A percentile compares a stretch with the other conserved stretches of the same genome.
Evolutionary conservation across 768 basidiomycete species (phyloP).

Genomic region (Calvatia gigantea): DNA sequence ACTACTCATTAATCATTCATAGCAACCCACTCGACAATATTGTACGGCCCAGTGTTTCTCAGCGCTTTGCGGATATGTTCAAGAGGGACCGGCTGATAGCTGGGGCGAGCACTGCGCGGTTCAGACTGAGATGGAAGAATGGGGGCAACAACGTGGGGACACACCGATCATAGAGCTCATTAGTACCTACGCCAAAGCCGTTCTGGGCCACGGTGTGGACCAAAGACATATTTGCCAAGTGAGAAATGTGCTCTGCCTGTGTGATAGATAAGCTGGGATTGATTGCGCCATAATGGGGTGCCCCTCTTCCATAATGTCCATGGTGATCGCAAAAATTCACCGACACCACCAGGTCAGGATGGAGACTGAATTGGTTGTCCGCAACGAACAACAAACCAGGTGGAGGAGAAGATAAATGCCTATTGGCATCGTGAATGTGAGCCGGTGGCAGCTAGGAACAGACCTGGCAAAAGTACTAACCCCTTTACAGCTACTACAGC

Average conservation of each 20-base stretch:
- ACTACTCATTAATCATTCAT: not conserved
- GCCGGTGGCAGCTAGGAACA: not conserved
- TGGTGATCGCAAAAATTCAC: too few species aligned
- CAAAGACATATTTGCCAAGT: slow-evolving; percentile 23
- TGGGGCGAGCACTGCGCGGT: slow-evolving; percentile 65
- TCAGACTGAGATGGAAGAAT: not conserved
- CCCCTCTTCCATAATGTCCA: not conserved
- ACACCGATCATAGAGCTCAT: slow-evolving; percentile 76
- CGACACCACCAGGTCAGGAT: too few species aligned
- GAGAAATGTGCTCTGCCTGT: not conserved
- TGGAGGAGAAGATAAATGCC: not conserved
- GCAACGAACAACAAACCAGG: not conserved
- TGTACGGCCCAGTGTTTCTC: slow-evolving; percentile 36
- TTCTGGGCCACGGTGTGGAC: slow-evolving; percentile 66
- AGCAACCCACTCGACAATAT: slow-evolving; percentile 64
- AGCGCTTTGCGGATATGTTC: slow-evolving; percentile 53
- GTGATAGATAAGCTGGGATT: not conserved
- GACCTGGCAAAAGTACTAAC: slow-evolving; percentile 4
- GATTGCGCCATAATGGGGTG: slow-evolving; percentile 2
- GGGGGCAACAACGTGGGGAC: slow-evolving; percentile 7
- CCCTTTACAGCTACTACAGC: slow-evolving; percentile 4
- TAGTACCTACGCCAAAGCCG: slow-evolving; percentile 80
- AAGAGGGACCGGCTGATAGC: slow-evolving; percentile 68
- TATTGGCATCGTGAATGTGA: not conserved
- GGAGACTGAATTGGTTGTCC: not conserved